Evolutionary conservation across 805 yeast species (phyloP).

Genomic region (Jamesozyma piceae): DNA sequence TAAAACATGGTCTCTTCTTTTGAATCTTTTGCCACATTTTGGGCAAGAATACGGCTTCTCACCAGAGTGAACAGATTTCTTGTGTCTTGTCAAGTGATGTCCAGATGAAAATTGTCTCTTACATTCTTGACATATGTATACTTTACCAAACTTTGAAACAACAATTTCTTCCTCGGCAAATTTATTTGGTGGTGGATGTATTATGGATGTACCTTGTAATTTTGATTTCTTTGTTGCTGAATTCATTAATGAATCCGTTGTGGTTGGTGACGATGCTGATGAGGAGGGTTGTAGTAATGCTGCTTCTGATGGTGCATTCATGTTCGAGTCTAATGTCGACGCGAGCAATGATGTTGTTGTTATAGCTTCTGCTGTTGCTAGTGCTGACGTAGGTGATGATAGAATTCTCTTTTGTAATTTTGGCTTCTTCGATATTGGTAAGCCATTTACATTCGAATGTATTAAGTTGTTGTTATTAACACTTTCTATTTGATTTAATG

Average conservation of each 20-base stretch:
- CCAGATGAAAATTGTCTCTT: conserved; percentile 31
- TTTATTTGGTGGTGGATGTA: conserved; percentile 18
- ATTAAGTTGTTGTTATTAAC: conserved; percentile 4
- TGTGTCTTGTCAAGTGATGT: conserved; percentile 32
- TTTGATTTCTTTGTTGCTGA: conserved; percentile 1
- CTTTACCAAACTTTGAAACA: conserved; percentile 28
- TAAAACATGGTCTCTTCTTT: conserved; percentile 32
- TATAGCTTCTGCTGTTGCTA: conserved; percentile 3
- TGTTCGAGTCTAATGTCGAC: not conserved
- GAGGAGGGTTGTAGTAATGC: not conserved
- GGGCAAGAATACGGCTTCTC: conserved; percentile 33
- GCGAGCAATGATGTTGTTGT: conserved; percentile 3
- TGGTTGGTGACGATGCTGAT: not conserved
- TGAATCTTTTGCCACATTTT: conserved; percentile 31
- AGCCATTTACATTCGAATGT: conserved; percentile 2
- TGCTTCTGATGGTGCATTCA: not conserved
- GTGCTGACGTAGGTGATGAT: conserved; percentile 7
- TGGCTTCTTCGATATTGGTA: conserved; percentile 2
- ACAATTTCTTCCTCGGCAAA: conserved; percentile 27
- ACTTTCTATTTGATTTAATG: conserved; percentile 6
- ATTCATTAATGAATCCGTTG: not conserved
- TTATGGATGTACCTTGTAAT: conserved; percentile 7
- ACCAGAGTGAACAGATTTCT: conserved; percentile 33
- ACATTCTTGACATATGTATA: conserved; percentile 31
- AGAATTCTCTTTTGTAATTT: conserved; percentile 4